Percentiles rank a stretch among this genome's conserved stretches.
These are phyloP conservation scores for Bipolaris gigantea DNA, from an alignment of 2,329 filamentous ascomycete genomes.

Conservation along the genomic window DNA sequence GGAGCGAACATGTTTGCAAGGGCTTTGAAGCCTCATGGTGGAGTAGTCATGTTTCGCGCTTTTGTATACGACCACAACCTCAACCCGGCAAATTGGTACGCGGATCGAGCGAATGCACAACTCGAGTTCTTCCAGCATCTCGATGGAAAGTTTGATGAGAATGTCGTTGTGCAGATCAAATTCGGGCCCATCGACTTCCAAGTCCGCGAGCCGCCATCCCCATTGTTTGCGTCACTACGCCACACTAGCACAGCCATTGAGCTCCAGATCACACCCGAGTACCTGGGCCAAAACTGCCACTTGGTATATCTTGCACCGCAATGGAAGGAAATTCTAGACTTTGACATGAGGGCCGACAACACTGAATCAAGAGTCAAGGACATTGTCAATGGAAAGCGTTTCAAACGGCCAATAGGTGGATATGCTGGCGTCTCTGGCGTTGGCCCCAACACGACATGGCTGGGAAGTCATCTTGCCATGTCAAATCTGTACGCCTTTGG, in stretches of 20 bases:
- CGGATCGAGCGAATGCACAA: constrained; percentile 70
- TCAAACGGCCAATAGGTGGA: constrained; percentile 60
- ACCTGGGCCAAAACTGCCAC: constrained; percentile 70
- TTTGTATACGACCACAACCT: constrained; percentile 68
- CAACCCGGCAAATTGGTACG: constrained; percentile 63
- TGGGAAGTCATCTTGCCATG: constrained; percentile 70
- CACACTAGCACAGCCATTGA: constrained; percentile 61
- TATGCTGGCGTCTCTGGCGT: constrained; percentile 70
- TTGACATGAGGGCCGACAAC: constrained; percentile 65
- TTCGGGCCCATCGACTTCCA: constrained; percentile 76
- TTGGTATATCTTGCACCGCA: constrained; percentile 68
- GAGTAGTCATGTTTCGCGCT: constrained; percentile 74
- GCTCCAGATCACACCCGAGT: constrained; percentile 69
- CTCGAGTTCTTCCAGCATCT: constrained; percentile 67
- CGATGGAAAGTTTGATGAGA: constrained; percentile 68
- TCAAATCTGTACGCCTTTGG: constrained; percentile 68
- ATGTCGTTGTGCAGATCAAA: constrained; percentile 73
- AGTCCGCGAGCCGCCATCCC: constrained; percentile 67
- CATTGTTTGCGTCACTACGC: constrained; percentile 60
- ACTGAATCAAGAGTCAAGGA: constrained; percentile 60
- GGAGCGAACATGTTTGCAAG: constrained; percentile 75
- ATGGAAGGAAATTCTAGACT: constrained; percentile 69
- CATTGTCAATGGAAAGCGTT: constrained; percentile 63
- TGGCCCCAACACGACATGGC: constrained; percentile 67
- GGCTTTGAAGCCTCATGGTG: constrained; percentile 89